Evolutionary conservation across 371 early-diverging fungal genomes (phyloP).

Genomic region (Lichtheimia ornata): DNA sequence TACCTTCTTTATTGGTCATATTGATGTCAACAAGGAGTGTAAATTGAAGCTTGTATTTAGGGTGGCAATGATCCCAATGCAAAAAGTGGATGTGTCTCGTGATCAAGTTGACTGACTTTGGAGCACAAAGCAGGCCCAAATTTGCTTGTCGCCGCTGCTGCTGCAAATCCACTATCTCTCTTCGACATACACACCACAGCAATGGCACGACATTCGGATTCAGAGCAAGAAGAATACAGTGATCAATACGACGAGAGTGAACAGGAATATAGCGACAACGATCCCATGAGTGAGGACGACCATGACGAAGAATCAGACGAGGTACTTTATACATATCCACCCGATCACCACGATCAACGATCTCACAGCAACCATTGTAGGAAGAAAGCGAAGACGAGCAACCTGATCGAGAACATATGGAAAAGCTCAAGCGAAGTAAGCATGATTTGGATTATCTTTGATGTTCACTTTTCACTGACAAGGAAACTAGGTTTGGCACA

Average conservation of each 20-base stretch:
- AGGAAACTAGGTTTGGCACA: slow-evolving; percentile 61
- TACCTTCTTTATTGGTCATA: no score
- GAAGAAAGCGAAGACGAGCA: slow-evolving; percentile 29
- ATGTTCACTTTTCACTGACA: neutral
- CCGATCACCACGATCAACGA: slow-evolving; percentile 12
- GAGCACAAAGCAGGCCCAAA: no score
- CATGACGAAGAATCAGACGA: slow-evolving; percentile 14
- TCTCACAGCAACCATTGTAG: slow-evolving; percentile 5
- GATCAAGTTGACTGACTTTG: no score
- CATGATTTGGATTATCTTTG: neutral
- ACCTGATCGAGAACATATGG: slow-evolving; percentile 24
- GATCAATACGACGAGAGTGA: slow-evolving; percentile 16
- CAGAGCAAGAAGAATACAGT: slow-evolving; percentile 21
- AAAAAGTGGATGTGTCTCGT: no score
- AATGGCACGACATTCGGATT: slow-evolving; percentile 7
- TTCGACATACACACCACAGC: neutral
- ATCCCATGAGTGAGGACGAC: slow-evolving; percentile 12
- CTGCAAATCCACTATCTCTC: no score
- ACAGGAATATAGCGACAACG: slow-evolving; percentile 18
- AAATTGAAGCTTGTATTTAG: no score
- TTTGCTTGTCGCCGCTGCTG: no score
- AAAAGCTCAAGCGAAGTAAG: slow-evolving; percentile 44
- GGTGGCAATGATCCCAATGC: no score
- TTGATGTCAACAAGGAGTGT: no score
- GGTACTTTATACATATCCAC: slow-evolving; percentile 6